These are phyloP conservation scores for Diaporthe sp. DNA, from an alignment of 2,329 filamentous ascomycete genomes.

Conservation along the genomic window DNA sequence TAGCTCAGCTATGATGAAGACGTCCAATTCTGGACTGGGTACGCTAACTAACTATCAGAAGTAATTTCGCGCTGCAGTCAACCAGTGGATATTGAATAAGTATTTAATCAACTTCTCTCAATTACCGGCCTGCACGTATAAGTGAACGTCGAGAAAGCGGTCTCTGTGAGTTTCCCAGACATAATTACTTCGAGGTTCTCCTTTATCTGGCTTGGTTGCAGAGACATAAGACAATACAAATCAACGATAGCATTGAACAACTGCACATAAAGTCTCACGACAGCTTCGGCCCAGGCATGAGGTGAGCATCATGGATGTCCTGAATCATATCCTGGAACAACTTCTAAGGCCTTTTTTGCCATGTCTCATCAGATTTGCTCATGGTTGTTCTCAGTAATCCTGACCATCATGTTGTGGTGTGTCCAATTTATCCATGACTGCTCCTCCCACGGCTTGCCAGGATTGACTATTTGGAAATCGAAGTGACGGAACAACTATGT, in stretches of 20 bases:
- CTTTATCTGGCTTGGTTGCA: no score
- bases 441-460: background rate
- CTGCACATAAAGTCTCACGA: fast-evolving
- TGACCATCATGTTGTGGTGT: background rate
- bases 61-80: background rate
- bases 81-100: background rate
- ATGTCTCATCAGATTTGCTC: background rate
- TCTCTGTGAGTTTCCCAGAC: no score
- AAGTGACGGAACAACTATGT: background rate
- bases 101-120: no score
- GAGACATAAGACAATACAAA: background rate
- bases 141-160: background rate
- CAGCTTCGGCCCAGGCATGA: background rate
- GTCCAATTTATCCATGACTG: background rate
- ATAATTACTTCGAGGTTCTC: no score
- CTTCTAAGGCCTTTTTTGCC: background rate
- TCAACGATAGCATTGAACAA: background rate
- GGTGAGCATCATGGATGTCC: background rate
- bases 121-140: no score
- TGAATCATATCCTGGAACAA: background rate
- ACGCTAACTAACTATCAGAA: background rate
- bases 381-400: background rate
- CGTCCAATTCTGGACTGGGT: background rate
- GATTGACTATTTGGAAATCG: background rate
- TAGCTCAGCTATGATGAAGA: background rate